Base-by-base conservation (phyloP, 2,329 filamentous ascomycete genomes). In the Arthroderma sp. region DNA sequence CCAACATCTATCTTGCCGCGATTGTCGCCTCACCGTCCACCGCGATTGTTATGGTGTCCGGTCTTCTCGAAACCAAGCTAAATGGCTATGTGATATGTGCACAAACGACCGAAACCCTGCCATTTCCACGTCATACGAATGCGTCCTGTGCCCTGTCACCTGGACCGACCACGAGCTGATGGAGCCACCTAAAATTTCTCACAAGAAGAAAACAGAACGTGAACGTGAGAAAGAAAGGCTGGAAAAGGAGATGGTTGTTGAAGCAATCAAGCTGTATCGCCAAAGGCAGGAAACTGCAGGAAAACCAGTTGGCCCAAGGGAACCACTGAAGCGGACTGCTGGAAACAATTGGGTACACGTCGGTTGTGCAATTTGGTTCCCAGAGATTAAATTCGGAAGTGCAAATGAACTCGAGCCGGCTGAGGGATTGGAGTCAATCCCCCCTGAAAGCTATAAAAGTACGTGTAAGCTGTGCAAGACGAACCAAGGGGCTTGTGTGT, bases 321-420 rank as follows among this genome's bases (percentile, higher is more conserved):
- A 96, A 60, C 83, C 91, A 3, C 70, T 98, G 50, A 98, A 98
- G 66, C 79, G 85, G 40, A 98, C 91, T 0, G 85, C 83, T 3
- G 87, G 93, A 60, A 96, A 96, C 66, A 96, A 96, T 58, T 98
- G 91, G 91, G 85, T 95, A 10, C 91, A 98, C 60, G 86, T 96
- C 29, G 81, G 83, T 33, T 98, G 91, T 58, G 88, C 91, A 1
- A 72, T 94, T 11, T 96, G 85, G 80, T 88, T 83, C 7, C 80
- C 86, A 0, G 91, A 98, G 63, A 81, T 94, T 55, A 91, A 88
- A 57, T 98, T 95, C 62, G 88, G 84, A 50, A 85, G 85, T 55
- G 83, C 87, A 11, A 80, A 81, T 56, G 78, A 83, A 11, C 68
- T 98, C 31, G 83, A 87, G 53, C 82, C 87, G 30, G 87, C 85